These are phyloP conservation scores for Ophiostoma sp. DNA, from an alignment of 2,329 filamentous ascomycete species.

Conservation along the genomic window DNA sequence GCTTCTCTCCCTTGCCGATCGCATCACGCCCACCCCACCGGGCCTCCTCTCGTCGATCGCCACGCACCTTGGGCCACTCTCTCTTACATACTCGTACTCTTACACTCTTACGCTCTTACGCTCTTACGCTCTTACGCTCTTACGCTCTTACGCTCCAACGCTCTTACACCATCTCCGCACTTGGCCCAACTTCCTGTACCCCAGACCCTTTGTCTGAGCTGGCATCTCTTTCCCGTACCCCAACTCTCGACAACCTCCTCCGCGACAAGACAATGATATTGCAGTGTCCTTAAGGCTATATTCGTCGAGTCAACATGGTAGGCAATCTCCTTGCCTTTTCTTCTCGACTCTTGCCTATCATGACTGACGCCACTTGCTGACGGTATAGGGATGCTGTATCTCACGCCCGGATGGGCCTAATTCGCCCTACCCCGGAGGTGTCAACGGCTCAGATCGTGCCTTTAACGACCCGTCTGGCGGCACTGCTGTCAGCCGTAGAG, in stretches of 20 bases:
- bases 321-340: background rate
- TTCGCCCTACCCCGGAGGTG: conserved; percentile 48
- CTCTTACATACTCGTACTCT: background rate
- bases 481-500: conserved; percentile 30
- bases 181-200: background rate
- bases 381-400: conserved; percentile 53
- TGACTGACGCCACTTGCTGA: background rate
- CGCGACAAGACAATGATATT: background rate
- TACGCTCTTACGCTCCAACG: background rate
- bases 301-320: conserved; percentile 8
- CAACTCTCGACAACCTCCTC: background rate
- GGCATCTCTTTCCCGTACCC: background rate
- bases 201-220: background rate
- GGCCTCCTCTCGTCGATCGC: conserved; percentile 4
- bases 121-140: background rate
- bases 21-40: conserved; percentile 6
- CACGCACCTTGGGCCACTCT: background rate
- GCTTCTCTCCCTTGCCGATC: background rate
- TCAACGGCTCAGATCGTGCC: conserved; percentile 48
- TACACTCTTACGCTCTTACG: background rate
- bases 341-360: background rate
- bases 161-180: background rate
- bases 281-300: background rate
- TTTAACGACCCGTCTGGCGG: conserved; percentile 41
- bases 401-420: conserved; percentile 48